Evolutionary conservation across 1,284 basidiomycete species (phyloP), one percentile per base, ranked within the genome.

Genomic region (Mycosarcoma maydis): DNA sequence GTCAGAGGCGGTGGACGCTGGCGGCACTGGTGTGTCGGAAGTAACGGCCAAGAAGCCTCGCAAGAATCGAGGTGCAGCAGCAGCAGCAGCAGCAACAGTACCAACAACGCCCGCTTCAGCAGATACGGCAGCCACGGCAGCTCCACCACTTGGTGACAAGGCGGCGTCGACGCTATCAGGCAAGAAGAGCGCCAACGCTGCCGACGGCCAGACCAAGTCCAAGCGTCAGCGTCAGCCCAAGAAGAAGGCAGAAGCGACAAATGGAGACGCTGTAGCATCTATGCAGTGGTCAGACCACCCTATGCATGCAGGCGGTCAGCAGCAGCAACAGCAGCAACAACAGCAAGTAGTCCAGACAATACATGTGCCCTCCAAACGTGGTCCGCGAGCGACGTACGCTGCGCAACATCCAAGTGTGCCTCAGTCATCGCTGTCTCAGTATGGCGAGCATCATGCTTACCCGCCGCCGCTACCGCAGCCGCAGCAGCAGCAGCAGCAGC

Each of bases 371-470:
- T 27, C 53, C 22, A 56, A 62, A 29, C 50, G 62, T 23, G 62
- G 55, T 34, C 55, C 56, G 3, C 51, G 62, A 14, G 51, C 55
- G 6, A 58, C 62, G 7, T 66, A 66, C 26, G 51, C 62, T 8
- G 38, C 62, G 26, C 62, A 66, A 26, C 42, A 38, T 17, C 55
- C 62, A 19, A 24, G 17, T n/a, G 23, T 19, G 9, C 30, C 44
- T 6, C 40, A 42, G 7, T 17, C 40, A 10, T 27, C 26, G 10
- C 48, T 50, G 13, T 39, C 43, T 4, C 30, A 32, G 43, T 46
- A 46, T 10, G 29, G 29, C 40, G 51, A 46, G 39, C 50, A 54
- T 5, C 47, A 50, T 27, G 23, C 43, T 37, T 45, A 52, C 4
- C 20, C 34, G 8, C 44, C 27, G 8, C 44, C 51, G 14, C 56